Percentiles rank a stretch among this genome's conserved stretches.
These are phyloP conservation scores for Biancaea sappan DNA, from an alignment of 306 rosid genomes.

Conservation along the genomic window DNA sequence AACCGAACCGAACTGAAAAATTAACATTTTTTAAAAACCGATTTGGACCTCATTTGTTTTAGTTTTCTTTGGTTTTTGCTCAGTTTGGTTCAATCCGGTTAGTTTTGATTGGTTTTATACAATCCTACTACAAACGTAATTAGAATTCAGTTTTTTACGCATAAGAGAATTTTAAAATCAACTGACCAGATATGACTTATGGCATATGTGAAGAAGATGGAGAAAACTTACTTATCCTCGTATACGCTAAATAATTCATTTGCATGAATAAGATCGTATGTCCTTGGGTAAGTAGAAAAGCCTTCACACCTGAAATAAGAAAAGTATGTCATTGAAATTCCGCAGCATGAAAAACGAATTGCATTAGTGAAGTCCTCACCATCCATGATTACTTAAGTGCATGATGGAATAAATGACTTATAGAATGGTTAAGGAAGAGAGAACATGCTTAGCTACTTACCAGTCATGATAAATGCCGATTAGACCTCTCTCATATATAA, in stretches of 20 bases:
- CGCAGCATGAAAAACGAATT: neutral
- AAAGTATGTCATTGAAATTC: slow-evolving; percentile 24
- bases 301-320: slow-evolving; percentile 91
- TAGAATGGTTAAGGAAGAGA: neutral
- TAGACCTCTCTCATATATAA: slow-evolving; percentile 88
- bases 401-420: slow-evolving; percentile 29
- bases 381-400: slow-evolving; percentile 8
- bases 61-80: too few species aligned
- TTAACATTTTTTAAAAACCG: too few species aligned
- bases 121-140: too few species aligned
- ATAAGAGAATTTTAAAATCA: neutral
- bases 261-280: slow-evolving; percentile 92
- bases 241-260: slow-evolving; percentile 80
- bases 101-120: too few species aligned
- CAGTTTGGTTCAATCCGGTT: too few species aligned
- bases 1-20: too few species aligned
- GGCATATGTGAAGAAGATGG: slow-evolving; percentile 29
- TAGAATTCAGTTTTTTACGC: slow-evolving; percentile 9
- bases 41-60: too few species aligned
- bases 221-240: slow-evolving; percentile 62
- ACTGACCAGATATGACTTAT: neutral
- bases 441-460: slow-evolving; percentile 48
- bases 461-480: slow-evolving; percentile 97
- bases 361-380: neutral
- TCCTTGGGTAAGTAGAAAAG: slow-evolving; percentile 97